Evolutionary conservation across 2,329 filamentous ascomycete species (phyloP).

Genomic region (Apiospora phragmitis): DNA sequence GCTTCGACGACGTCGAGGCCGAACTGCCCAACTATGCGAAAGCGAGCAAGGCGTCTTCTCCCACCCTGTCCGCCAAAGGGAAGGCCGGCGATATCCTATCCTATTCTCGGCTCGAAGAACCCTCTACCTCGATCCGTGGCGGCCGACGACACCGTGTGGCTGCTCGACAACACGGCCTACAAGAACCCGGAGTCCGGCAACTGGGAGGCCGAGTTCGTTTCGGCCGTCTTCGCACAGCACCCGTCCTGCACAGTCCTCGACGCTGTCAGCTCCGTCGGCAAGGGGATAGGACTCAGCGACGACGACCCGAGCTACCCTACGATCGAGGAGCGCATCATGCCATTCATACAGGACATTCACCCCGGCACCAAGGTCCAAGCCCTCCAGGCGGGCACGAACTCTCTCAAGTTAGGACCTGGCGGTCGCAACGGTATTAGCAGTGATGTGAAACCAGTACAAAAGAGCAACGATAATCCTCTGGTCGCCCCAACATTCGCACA

Average conservation of each 20-base stretch:
- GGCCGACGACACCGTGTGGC: slow-evolving; percentile 75
- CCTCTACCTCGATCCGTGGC: slow-evolving; percentile 62
- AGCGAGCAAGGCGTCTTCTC: slow-evolving; percentile 24
- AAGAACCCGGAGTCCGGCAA: slow-evolving; percentile 45
- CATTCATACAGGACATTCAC: slow-evolving; percentile 76
- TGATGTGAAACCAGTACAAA: slow-evolving; percentile 49
- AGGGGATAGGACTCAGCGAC: slow-evolving; percentile 65
- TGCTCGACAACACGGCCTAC: slow-evolving; percentile 88
- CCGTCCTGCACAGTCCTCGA: slow-evolving; percentile 67
- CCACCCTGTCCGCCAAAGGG: slow-evolving; percentile 22
- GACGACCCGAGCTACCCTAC: slow-evolving; percentile 58
- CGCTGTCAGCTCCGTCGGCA: slow-evolving; percentile 69
- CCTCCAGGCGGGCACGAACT: slow-evolving; percentile 47
- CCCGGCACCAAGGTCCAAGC: slow-evolving; percentile 70
- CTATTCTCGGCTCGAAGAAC: slow-evolving; percentile 51
- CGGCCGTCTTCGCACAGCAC: slow-evolving; percentile 76
- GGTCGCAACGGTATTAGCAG: slow-evolving; percentile 71
- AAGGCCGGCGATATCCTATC: slow-evolving; percentile 45
- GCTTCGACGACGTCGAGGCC: slow-evolving; percentile 52
- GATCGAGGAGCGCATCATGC: slow-evolving; percentile 68
- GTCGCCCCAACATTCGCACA: slow-evolving; percentile 47
- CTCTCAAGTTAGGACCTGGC: slow-evolving; percentile 66
- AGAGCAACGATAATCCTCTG: slow-evolving; percentile 45
- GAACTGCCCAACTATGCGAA: slow-evolving; percentile 40
- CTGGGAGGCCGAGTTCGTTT: slow-evolving; percentile 84